Base-by-base conservation (phyloP, 768 basidiomycete genomes). In the Mycena belliarum region DNA sequence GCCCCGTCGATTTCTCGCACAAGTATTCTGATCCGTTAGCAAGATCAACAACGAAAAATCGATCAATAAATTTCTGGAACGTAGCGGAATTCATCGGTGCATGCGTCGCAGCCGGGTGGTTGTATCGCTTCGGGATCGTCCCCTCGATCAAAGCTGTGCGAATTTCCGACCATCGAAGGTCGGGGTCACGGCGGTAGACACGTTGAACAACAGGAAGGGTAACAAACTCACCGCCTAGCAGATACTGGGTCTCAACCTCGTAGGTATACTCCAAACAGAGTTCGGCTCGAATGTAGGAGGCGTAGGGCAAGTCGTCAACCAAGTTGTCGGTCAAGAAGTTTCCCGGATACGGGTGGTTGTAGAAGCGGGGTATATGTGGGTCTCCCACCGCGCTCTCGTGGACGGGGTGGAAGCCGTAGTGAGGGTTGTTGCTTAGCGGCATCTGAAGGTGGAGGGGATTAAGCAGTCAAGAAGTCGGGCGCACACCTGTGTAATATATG, bases 51-150 rank as follows among this genome's bases (percentile, higher is more conserved):
- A 47, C 23, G 25, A 37, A 38, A 9, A 54, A 54, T 1, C 44
- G 44, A 18, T 7, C 2, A 1, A 37, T 2, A 8, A 38, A 54
- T 18, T 38, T 38, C 4, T 21, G 24, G 35, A 54, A 47, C 9
- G 43, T 37, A n/a, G 24, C 52, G 18, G n/a, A 4, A 28, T 53
- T 53, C 52, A 53, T 46, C 3, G 52, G 52, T n/a, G 32, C 43
- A 12, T 37, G 9, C 6, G 12, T 18, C 2, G 9, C 10, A 2
- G 8, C 44, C 1, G n/a, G 18, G 6, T 9, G 4, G 15, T 23
- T 20, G 21, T 54, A 54, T 2, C 44, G 44, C 1, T 0, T 0
- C 1, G 52, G 52, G 15, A 54, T 28, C 2, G 2, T 18, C 14
- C 11, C 52, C 5, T 11, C 24, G 0, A 1, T 0, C 18, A 54